Conservation (phyloP, 208 protist species). For the Strigomonas culicis region DNA sequence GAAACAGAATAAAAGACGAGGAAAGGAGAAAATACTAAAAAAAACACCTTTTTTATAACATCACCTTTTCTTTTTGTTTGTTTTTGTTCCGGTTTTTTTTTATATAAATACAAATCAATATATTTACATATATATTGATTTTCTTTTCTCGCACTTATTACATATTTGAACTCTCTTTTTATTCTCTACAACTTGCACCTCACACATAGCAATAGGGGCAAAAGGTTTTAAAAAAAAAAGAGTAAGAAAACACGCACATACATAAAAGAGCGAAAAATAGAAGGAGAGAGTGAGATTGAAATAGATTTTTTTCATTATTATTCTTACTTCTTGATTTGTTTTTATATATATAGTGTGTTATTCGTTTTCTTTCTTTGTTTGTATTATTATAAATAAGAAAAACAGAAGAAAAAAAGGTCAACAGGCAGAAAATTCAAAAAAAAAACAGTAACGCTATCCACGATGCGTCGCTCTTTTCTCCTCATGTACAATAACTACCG, state of each 20-base stretch:
- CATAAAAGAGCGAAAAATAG: not conserved
- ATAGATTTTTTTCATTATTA: constrained; percentile 13
- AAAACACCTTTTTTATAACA: constrained; percentile 5
- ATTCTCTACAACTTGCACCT: not conserved
- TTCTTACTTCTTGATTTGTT: constrained; percentile 9
- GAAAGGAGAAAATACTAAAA: constrained; percentile 9
- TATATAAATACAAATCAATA: not conserved
- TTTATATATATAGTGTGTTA: not conserved
- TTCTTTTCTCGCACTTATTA: not conserved
- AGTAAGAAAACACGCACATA: not conserved
- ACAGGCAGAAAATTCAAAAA: constrained; percentile 3
- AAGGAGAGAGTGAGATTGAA: not conserved
- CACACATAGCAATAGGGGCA: not conserved
- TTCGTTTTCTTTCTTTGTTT: not conserved
- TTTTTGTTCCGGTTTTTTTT: not conserved
- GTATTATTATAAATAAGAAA: not conserved
- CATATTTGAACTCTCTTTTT: not conserved
- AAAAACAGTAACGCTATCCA: too few relatives aligned
- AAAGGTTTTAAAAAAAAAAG: constrained; percentile 8
- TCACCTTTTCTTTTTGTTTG: constrained; percentile 16
- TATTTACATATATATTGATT: not conserved
- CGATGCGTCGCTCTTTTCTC: too few relatives aligned
- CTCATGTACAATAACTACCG: too few relatives aligned
- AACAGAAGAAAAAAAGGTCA: constrained; percentile 1
- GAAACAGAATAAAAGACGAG: constrained; percentile 16